phyloP scores from a whole-genome alignment of 2,329 filamentous ascomycete genomes.

The Teratosphaeria zuluensis region DNA sequence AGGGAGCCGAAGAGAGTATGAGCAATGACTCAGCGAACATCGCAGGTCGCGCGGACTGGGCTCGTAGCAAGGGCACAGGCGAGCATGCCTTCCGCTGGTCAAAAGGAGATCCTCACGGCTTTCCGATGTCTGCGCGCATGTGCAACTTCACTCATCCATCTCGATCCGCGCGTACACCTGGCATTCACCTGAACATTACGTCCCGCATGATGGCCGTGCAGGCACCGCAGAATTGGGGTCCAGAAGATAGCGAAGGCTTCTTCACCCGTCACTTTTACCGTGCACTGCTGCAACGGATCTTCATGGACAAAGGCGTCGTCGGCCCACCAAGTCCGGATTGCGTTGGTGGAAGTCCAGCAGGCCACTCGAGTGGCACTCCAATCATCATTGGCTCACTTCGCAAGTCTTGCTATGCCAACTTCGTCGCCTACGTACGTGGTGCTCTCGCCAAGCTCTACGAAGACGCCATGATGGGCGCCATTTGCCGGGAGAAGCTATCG shows the following conservation, averaged over 20 bases:
- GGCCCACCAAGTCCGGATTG: slow-evolving; percentile 37
- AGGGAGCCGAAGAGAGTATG: not conserved
- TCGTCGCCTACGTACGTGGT: slow-evolving; percentile 68
- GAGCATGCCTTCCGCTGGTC: not conserved
- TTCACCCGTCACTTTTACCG: slow-evolving; percentile 92
- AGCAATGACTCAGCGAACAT: slow-evolving; percentile 26
- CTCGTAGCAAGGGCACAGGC: not conserved
- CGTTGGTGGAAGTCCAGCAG: slow-evolving; percentile 23
- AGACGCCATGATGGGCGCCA: slow-evolving; percentile 46
- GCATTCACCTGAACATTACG: slow-evolving; percentile 85
- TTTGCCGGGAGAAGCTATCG: slow-evolving; percentile 49
- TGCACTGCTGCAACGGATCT: slow-evolving; percentile 81
- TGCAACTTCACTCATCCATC: slow-evolving; percentile 32
- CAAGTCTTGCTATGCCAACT: slow-evolving; percentile 68
- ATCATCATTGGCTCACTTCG: slow-evolving; percentile 78
- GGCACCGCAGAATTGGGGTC: slow-evolving; percentile 85
- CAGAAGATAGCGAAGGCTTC: slow-evolving; percentile 70
- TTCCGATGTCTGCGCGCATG: slow-evolving; percentile 76
- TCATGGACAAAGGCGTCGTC: slow-evolving; percentile 74
- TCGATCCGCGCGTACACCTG: slow-evolving; percentile 31
- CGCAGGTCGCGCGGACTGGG: not conserved
- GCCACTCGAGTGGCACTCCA: slow-evolving; percentile 46
- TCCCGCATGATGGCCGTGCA: slow-evolving; percentile 98
- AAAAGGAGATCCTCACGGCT: slow-evolving; percentile 68
- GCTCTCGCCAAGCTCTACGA: slow-evolving; percentile 64